Conservation (phyloP, 495 filamentous ascomycete species). For the Rostrohypoxylon terebratum region DNA sequence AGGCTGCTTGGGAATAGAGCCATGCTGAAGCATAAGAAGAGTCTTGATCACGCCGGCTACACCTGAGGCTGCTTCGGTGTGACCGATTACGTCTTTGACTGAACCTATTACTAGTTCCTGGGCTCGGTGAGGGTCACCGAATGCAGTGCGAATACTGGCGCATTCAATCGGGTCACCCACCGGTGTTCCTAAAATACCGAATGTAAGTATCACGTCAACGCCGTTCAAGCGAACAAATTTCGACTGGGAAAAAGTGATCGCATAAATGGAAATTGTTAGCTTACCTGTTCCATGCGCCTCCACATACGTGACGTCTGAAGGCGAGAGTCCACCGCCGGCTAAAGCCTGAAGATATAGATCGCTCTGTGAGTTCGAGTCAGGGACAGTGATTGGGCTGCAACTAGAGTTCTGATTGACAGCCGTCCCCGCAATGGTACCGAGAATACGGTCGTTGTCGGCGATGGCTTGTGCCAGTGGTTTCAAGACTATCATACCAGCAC, state of each 20-base stretch:
- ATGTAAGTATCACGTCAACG: conserved; percentile 5
- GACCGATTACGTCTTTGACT: conserved; percentile 65
- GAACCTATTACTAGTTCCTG: conserved; percentile 52
- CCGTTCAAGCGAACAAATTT: neutral
- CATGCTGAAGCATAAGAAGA: conserved; percentile 62
- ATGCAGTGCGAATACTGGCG: conserved; percentile 49
- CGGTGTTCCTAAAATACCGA: conserved; percentile 47
- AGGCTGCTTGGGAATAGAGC: conserved; percentile 56
- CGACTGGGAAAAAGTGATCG: neutral
- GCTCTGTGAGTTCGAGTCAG: conserved; percentile 48
- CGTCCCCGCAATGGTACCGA: conserved; percentile 64
- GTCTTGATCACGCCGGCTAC: conserved; percentile 59
- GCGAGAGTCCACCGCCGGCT: conserved; percentile 20
- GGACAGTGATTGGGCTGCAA: conserved; percentile 53
- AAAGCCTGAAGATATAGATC: conserved; percentile 50
- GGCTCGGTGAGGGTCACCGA: conserved; percentile 44
- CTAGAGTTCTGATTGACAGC: conserved; percentile 61
- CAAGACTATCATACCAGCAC: conserved; percentile 61
- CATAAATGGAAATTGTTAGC: neutral
- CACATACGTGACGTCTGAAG: conserved; percentile 50
- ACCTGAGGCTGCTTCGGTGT: conserved; percentile 64
- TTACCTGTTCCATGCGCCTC: conserved; percentile 59
- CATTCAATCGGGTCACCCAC: conserved; percentile 65
- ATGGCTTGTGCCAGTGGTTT: conserved; percentile 63
- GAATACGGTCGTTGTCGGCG: conserved; percentile 58